A percentile compares a stretch with the other conserved stretches of the same genome.
These are phyloP conservation scores for Fomitiporia mediterranea DNA, from an alignment of 1,284 basidiomycete genomes.

Conservation along the genomic window DNA sequence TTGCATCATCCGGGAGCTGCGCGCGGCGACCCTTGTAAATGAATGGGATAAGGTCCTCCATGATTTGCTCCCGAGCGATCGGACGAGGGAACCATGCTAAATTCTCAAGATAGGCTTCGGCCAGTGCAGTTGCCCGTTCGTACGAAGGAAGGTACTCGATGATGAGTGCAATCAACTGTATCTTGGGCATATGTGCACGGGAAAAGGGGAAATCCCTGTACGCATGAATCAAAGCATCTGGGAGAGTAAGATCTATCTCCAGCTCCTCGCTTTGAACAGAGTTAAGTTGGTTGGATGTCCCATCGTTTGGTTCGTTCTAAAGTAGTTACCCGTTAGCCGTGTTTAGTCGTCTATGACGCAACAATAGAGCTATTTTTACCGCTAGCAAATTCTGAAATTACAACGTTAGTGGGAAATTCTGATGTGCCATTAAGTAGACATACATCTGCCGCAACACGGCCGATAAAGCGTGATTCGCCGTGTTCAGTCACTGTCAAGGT, in stretches of 20 bases:
- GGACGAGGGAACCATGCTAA: constrained; percentile 14
- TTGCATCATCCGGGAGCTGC: too few species aligned
- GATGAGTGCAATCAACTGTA: constrained; percentile 14
- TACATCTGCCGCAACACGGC: constrained; percentile 15
- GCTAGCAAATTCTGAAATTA: neutral
- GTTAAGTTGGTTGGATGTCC: neutral
- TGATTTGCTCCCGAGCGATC: constrained; percentile 18
- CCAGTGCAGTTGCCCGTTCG: constrained; percentile 17
- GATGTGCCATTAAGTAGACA: neutral
- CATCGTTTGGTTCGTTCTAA: neutral
- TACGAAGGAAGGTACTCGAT: constrained; percentile 13
- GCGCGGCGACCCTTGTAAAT: constrained; percentile 6
- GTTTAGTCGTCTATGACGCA: too few species aligned
- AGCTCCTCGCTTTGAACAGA: neutral
- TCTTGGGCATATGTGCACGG: constrained; percentile 4
- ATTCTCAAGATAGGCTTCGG: constrained; percentile 17
- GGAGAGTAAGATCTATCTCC: neutral
- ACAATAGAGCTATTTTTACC: too few species aligned
- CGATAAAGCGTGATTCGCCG: constrained; percentile 11
- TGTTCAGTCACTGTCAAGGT: constrained; percentile 11
- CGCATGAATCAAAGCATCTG: constrained; percentile 1
- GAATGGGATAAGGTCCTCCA: constrained; percentile 16
- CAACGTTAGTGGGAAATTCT: too few species aligned
- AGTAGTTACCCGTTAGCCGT: too few species aligned
- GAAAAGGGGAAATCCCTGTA: constrained; percentile 15